phyloP scores from a whole-genome alignment of 2,329 filamentous ascomycete genomes.

The Trichoderma asperellum region DNA sequence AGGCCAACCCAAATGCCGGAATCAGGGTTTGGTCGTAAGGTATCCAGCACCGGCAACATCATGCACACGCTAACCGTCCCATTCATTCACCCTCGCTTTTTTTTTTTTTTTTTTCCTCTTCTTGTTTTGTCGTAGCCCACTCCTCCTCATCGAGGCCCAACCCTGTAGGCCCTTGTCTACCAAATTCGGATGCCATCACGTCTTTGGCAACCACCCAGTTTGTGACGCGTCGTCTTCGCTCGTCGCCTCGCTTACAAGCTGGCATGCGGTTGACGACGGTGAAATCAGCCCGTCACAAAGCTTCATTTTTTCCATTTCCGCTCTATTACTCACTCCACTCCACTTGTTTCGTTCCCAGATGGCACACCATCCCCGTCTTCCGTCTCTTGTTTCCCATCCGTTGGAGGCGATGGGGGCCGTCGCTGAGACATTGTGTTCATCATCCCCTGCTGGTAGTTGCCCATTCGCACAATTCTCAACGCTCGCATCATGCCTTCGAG shows the following conservation, averaged over 20 bases:
- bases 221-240: constrained; percentile 24
- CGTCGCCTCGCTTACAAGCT: constrained; percentile 22
- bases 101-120: neutral
- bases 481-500: constrained; percentile 81
- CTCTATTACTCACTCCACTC: constrained; percentile 14
- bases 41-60: constrained; percentile 27
- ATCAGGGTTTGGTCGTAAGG: neutral
- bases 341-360: constrained; percentile 13
- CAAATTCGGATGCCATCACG: constrained; percentile 12
- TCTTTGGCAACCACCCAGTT: constrained; percentile 2
- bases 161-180: constrained; percentile 18
- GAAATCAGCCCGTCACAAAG: neutral
- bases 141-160: constrained; percentile 2
- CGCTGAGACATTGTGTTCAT: neutral
- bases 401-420: constrained; percentile 20
- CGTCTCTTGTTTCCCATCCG: constrained; percentile 17
- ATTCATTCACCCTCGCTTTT: constrained; percentile 16
- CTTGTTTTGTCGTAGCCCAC: no score
- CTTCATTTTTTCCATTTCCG: neutral
- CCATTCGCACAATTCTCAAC: constrained; percentile 61
- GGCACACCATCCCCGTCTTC: constrained; percentile 15
- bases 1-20: constrained; percentile 9
- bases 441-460: constrained; percentile 17
- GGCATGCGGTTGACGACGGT: constrained; percentile 2
- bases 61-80: constrained; percentile 24